phyloP scores from a whole-genome alignment of 2,329 filamentous ascomycete species.

The Talaromyces verruculosus region DNA sequence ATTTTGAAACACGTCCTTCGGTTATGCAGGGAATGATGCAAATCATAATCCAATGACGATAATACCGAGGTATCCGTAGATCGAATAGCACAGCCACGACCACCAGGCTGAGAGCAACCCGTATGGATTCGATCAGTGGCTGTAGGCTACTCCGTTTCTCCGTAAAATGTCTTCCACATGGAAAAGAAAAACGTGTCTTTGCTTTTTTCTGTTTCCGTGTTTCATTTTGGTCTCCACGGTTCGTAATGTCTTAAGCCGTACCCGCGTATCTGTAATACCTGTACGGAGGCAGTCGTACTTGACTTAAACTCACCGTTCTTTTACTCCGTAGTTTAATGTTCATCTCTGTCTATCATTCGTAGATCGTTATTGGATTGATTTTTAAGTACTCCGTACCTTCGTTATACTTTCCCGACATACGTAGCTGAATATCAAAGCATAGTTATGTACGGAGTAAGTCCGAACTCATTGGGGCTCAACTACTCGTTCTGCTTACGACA shows the following conservation, averaged over 20 bases:
- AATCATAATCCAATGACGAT: neutral
- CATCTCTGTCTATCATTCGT: neutral
- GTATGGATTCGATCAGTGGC: neutral
- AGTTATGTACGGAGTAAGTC: neutral
- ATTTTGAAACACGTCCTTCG: neutral
- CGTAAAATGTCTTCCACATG: constrained; percentile 2
- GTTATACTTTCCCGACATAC: neutral
- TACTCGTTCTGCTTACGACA: neutral
- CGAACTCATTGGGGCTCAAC: constrained; percentile 1
- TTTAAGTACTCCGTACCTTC: neutral
- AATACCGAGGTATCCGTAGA: neutral
- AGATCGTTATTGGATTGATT: neutral
- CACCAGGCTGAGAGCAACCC: neutral
- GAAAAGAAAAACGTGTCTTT: neutral
- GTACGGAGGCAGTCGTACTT: neutral
- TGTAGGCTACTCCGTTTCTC: neutral
- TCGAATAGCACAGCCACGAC: constrained; percentile 1
- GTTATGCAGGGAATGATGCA: neutral
- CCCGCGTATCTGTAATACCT: neutral
- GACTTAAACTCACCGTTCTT: neutral
- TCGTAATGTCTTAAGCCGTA: neutral
- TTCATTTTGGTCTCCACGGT: constrained; percentile 1
- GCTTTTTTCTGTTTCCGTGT: constrained; percentile 3
- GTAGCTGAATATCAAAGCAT: neutral
- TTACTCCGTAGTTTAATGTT: neutral